Evolutionary conservation across 352 stramenopile genomes (phyloP), one percentile per base, ranked within the genome.

Genomic region (Phytophthora fragariaefolia): DNA sequence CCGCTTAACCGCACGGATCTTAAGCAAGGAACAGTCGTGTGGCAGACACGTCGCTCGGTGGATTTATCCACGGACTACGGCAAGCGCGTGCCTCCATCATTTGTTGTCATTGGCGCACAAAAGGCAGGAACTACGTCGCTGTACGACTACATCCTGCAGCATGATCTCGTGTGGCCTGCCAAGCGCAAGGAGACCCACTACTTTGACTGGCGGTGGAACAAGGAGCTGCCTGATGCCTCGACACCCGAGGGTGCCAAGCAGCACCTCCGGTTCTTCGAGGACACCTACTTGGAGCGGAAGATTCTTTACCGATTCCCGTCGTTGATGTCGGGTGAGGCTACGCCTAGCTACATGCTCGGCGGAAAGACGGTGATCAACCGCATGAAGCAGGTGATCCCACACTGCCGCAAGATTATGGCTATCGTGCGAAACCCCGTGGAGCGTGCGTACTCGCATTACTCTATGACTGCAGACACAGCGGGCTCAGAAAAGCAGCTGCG

Each of bases 141-240:
- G 3, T 99, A 99, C 73, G 96, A 99, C 71, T 99, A 98, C 80
- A 93, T 99, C 28, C 94, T 85, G 47, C 93, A 99, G 75, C 97
- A 99, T 74, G 96, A 98, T 28, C 89, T 98, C 46, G 90, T 98
- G 17, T 79, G 97, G 45, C 73, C 87, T 26, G 90, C 95, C 4
- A 93, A 93, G 76, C 81, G 96, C 46, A 95, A 95, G 59, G 97
- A 99, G 85, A 99, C 97, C 13, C 97, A 99, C 78, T 99, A 98
- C 71, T 97, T 99, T 23, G 97, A 99, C 77, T 99, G 97, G 97
- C 85, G 97, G 38, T 99, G 97, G 96, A 94, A 98, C 69, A 74
- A 77, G 23, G 76, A 82, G 58, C 74, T 96, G 8, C 71, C 82
- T 1, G 66, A 74, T 26, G 70, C 79, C 34, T 77, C 79, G 6